Conservation (phyloP, 73 alveolate species). For the Paramecium sexaurelia region DNA sequence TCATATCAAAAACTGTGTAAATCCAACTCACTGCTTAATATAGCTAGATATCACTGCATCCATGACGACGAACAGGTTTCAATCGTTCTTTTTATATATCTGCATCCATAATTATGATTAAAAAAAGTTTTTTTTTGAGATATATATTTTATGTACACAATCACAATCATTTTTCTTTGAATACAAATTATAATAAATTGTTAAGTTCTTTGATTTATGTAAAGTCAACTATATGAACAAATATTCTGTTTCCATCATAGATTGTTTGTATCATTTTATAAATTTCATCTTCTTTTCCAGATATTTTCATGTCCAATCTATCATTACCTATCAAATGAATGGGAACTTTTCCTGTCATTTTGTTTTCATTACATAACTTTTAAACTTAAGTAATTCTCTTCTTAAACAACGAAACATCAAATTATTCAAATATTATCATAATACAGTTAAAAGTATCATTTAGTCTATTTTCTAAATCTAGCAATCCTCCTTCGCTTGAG, state of each 20-base stretch:
- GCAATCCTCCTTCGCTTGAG: background rate
- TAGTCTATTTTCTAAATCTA: background rate
- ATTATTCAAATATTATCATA: conserved; percentile 33
- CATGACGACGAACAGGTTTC: background rate
- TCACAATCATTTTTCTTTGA: conserved; percentile 37
- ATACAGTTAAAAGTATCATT: conserved; percentile 25
- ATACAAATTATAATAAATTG: conserved; percentile 17
- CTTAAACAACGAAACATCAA: background rate
- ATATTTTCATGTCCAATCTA: conserved; percentile 41
- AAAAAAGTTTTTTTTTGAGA: background rate
- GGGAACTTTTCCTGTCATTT: conserved; percentile 24
- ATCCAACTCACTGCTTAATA: background rate
- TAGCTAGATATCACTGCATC: background rate
- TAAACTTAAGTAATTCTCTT: background rate
- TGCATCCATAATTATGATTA: background rate
- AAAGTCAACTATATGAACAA: conserved; percentile 8
- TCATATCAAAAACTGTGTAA: background rate
- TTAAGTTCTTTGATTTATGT: conserved; percentile 40
- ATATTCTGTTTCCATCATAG: conserved; percentile 42
- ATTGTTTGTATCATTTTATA: background rate
- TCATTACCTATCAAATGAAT: conserved; percentile 42
- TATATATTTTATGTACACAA: background rate
- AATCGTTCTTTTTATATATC: background rate
- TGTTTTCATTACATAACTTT: conserved; percentile 25
- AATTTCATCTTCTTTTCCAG: conserved; percentile 43